Base-by-base conservation (phyloP, 352 stramenopile species). In the Paralagenidium karlingii region DNA sequence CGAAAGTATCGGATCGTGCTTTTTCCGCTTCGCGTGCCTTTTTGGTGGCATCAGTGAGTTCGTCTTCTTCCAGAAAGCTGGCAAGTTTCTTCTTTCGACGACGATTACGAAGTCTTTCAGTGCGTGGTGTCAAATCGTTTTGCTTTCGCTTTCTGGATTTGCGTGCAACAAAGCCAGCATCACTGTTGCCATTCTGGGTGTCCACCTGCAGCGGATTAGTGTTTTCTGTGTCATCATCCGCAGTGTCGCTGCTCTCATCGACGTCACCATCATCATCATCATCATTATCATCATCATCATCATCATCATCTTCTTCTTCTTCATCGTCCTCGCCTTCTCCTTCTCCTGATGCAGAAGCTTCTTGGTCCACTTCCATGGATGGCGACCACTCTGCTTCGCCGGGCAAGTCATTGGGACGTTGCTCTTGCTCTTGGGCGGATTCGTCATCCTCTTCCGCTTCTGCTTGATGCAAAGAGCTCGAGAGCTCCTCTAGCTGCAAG, bases 71-170 rank as follows among this genome's bases (percentile, higher is more conserved):
- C 22, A 79, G 60, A 6, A 90, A 55, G 12, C 75, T 60, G 1
- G 66, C 68, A 36, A 90, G 68, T 38, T 79, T 60, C 31, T 70
- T 65, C 15, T 73, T 71, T 8, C 63, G 66, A n/a, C n/a, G n/a
- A n/a, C n/a, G n/a, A 27, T 75, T 71, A 22, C 44, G 55, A 18
- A 47, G 40, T 15, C 53, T 57, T 34, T 76, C 45, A 8, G 26
- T 25, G 12, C 59, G 44, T 19, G 43, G 27, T 7, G 49, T 49
- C 13, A 18, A 18, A 7, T 45, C 44, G 28, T 32, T 11, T 32
- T 32, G 15, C 28, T 32, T 32, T 32, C 28, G 11, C 15, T 15
- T 15, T 32, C 28, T 32, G 11, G 11, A 32, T 32, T 15, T 32
- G 11, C 11, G 28, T 32, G 28, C 28, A 32, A 11, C 15, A 11